Percentiles rank a stretch among this genome's conserved stretches.
Evolutionary conservation across 768 basidiomycete genomes (phyloP).

Genomic region (Mycena albidolilacea): DNA sequence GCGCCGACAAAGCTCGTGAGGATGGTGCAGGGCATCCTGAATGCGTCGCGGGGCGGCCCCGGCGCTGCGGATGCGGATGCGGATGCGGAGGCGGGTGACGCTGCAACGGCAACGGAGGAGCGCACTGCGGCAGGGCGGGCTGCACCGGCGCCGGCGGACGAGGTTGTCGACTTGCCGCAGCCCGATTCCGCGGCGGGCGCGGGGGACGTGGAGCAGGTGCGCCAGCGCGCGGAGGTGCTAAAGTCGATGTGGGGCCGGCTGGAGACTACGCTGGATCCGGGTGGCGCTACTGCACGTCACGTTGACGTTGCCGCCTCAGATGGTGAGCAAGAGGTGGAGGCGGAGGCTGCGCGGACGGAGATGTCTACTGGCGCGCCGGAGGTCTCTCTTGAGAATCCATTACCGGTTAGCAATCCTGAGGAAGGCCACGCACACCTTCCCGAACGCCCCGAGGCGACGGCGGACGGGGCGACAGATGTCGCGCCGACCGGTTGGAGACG

Average conservation of each 20-base stretch:
- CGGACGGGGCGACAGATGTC: no score
- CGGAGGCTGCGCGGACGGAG: neutral
- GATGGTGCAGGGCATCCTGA: neutral
- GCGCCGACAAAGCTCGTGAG: neutral
- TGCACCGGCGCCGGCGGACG: neutral
- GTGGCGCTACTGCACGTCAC: neutral
- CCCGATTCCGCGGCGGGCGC: neutral
- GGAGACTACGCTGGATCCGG: neutral
- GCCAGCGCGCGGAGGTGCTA: neutral
- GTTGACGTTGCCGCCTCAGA: neutral
- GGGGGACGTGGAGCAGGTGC: neutral
- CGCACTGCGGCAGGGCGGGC: no score
- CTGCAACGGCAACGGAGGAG: neutral
- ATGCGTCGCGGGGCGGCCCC: neutral
- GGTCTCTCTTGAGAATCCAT: neutral
- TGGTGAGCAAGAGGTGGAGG: neutral
- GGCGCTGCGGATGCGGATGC: neutral
- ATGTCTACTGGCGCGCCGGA: neutral
- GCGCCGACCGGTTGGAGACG: no score
- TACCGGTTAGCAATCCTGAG: neutral
- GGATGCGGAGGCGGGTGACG: neutral
- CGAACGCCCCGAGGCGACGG: neutral
- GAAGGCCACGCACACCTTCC: neutral
- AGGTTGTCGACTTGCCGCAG: no score
- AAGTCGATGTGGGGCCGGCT: conserved; percentile 10